Percentiles rank a stretch among this genome's conserved stretches.
phyloP scores from a whole-genome alignment of 768 basidiomycete genomes.

The Sarcodon aspratus region DNA sequence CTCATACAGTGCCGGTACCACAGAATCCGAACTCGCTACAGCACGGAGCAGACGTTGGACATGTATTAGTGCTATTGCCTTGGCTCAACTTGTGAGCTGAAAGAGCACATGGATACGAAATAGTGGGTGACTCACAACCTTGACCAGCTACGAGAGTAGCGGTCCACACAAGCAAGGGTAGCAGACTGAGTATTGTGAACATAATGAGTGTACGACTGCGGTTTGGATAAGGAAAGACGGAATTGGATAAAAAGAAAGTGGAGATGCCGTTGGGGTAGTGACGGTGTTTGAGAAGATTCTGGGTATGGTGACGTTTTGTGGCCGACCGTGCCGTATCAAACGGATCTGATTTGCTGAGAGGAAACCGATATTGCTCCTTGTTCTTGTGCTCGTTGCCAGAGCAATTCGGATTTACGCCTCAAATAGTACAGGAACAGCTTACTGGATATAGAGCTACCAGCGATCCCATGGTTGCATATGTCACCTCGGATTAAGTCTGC shows the following conservation, averaged over 20 bases:
- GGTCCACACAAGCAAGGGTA: background rate
- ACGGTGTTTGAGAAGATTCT: too few relatives aligned
- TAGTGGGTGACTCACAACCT: background rate
- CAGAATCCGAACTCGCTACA: conserved; percentile 41
- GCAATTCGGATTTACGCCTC: too few relatives aligned
- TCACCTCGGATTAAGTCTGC: too few relatives aligned
- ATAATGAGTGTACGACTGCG: background rate
- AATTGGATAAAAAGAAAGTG: background rate
- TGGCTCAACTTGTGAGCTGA: background rate
- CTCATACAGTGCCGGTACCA: conserved; percentile 27
- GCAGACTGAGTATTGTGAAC: background rate
- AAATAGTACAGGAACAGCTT: too few relatives aligned
- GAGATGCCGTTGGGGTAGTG: background rate
- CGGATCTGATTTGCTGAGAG: too few relatives aligned
- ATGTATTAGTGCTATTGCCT: background rate
- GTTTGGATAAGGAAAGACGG: background rate
- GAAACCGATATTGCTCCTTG: too few relatives aligned
- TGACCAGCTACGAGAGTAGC: background rate
- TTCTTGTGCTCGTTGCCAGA: too few relatives aligned
- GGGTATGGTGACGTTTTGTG: too few relatives aligned
- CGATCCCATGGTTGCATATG: too few relatives aligned
- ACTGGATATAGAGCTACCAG: too few relatives aligned
- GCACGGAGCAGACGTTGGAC: background rate
- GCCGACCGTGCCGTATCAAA: too few relatives aligned
- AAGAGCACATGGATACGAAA: background rate